Evolutionary conservation across 2,329 filamentous ascomycete species (phyloP).

Genomic region (Gnomoniopsis smithogilvyi): DNA sequence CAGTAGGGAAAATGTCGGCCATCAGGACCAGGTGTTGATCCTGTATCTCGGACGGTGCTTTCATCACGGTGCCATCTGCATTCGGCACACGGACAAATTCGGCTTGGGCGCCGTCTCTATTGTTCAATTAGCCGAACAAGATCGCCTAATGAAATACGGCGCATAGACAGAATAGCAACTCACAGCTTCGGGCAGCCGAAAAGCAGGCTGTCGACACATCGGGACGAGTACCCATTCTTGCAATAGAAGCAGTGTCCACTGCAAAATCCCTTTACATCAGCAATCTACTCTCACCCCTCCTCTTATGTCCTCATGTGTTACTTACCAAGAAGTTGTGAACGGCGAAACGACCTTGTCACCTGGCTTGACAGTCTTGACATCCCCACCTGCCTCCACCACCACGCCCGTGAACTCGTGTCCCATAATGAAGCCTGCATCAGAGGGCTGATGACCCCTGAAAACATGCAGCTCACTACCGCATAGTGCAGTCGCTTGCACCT

Average conservation of each 20-base stretch:
- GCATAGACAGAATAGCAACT: neutral
- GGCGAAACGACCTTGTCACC: slow-evolving; percentile 81
- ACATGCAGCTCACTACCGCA: slow-evolving; percentile 89
- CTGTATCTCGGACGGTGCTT: slow-evolving; percentile 67
- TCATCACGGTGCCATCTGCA: slow-evolving; percentile 77
- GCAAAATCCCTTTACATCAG: neutral
- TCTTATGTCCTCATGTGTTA: slow-evolving; percentile 6
- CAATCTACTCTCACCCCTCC: neutral
- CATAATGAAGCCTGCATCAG: slow-evolving; percentile 62
- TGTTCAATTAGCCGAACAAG: neutral
- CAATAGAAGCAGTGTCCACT: slow-evolving; percentile 82
- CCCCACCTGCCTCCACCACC: slow-evolving; percentile 64
- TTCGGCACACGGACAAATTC: slow-evolving; percentile 79
- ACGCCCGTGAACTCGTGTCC: slow-evolving; percentile 86
- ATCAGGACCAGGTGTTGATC: slow-evolving; percentile 78
- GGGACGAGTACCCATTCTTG: slow-evolving; percentile 69
- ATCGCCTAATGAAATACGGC: neutral
- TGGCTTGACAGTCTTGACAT: slow-evolving; percentile 64
- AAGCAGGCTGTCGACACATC: slow-evolving; percentile 67
- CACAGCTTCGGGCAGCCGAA: slow-evolving; percentile 64
- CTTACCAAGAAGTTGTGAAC: slow-evolving; percentile 77
- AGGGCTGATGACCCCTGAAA: slow-evolving; percentile 77
- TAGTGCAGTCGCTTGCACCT: slow-evolving; percentile 77
- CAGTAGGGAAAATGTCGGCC: slow-evolving; percentile 81
- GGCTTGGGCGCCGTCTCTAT: slow-evolving; percentile 70